These are phyloP conservation scores for Avena insularis DNA, from an alignment of 176 grass and related monocot species.

Conservation along the genomic window DNA sequence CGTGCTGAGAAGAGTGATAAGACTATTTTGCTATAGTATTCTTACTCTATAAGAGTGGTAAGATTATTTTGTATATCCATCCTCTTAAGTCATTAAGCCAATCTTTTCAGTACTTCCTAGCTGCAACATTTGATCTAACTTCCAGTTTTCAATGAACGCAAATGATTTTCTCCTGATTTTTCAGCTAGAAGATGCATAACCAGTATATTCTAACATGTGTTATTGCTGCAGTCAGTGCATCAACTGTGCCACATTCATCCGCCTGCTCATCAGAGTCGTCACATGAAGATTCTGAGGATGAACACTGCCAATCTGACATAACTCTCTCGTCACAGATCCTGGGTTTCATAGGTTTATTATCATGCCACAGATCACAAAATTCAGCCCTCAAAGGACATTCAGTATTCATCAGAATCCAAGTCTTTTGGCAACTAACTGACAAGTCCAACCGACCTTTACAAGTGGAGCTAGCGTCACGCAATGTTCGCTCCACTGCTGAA, in stretches of 20 bases:
- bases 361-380: neutral
- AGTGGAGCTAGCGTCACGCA: neutral
- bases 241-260: constrained; percentile 67
- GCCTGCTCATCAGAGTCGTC: constrained; percentile 47
- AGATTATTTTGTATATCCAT: too few relatives aligned
- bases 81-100: too few relatives aligned
- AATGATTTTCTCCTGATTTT: neutral
- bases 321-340: neutral
- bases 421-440: neutral
- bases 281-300: constrained; percentile 46
- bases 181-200: neutral
- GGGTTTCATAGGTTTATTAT: neutral
- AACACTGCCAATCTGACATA: constrained; percentile 44
- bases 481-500: neutral
- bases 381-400: constrained; percentile 53
- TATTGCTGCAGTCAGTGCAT: constrained; percentile 71
- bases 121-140: neutral
- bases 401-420: constrained; percentile 33
- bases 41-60: too few relatives aligned
- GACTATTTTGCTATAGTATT: too few relatives aligned
- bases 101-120: too few relatives aligned
- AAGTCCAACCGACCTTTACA: neutral
- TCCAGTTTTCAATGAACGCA: neutral
- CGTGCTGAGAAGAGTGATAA: too few relatives aligned
- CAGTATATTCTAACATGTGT: constrained; percentile 60